Conservation (phyloP, 345 rosid genomes). For the Adansonia digitata region DNA sequence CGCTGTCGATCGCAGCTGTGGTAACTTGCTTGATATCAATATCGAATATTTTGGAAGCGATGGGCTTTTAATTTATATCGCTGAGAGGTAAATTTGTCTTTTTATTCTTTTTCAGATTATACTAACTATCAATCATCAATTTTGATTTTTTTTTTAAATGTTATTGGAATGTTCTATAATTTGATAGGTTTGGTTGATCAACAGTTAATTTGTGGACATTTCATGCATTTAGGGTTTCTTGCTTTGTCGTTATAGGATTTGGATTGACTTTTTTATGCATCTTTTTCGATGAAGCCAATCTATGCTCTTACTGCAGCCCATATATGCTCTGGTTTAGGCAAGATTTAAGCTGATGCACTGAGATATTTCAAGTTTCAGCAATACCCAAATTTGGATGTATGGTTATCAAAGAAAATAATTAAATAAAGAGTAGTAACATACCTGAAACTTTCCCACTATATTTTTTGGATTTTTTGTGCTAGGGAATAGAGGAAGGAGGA, state of each 20-base stretch:
- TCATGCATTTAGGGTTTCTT: not conserved
- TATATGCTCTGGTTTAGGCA: not conserved
- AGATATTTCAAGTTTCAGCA: not conserved
- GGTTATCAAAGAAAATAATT: not conserved
- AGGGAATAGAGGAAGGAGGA: not conserved
- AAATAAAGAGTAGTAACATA: not conserved
- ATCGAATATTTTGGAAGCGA: slow-evolving; percentile 36
- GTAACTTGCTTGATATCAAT: slow-evolving; percentile 34
- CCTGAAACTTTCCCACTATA: not conserved
- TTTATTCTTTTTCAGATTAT: not conserved
- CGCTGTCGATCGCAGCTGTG: slow-evolving; percentile 53
- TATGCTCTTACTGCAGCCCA: not conserved
- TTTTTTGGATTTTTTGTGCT: not conserved
- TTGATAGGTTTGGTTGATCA: not conserved
- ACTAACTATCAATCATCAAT: not conserved
- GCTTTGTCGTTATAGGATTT: not conserved
- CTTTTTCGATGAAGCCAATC: not conserved
- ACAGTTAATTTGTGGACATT: not conserved
- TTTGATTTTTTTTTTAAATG: not conserved
- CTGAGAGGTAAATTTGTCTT: slow-evolving; percentile 33
- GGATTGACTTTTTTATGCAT: not conserved
- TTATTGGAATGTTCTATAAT: not conserved
- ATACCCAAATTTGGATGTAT: not conserved
- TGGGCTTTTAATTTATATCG: slow-evolving; percentile 39
- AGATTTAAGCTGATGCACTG: not conserved